Percentiles rank a stretch among this genome's conserved stretches.
These are phyloP conservation scores for Trichoderma guizhouense DNA, from an alignment of 2,329 filamentous ascomycete species.

Conservation along the genomic window DNA sequence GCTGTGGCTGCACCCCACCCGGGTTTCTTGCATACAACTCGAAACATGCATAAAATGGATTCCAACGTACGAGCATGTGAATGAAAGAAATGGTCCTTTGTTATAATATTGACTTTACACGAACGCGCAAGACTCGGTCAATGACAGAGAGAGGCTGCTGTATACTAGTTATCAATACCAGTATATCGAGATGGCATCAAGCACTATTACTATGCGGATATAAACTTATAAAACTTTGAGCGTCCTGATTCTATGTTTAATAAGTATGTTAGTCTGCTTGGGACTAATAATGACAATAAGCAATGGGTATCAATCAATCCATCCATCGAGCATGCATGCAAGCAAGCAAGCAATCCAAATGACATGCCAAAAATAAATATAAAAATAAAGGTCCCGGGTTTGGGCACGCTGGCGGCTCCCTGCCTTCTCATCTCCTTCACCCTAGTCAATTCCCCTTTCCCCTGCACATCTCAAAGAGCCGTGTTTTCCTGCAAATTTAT, in stretches of 20 bases:
- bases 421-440: constrained; percentile 5
- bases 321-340: background rate
- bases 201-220: background rate
- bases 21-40: background rate
- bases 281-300: constrained; percentile 6
- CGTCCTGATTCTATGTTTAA: background rate
- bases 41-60: constrained; percentile 2
- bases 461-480: background rate
- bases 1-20: constrained; percentile 15
- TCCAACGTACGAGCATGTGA: background rate
- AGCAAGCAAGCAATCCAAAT: constrained; percentile 17
- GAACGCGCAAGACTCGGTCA: background rate
- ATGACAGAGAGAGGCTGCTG: background rate
- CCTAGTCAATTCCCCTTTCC: background rate
- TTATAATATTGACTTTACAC: background rate
- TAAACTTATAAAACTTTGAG: background rate
- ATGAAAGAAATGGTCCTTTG: background rate
- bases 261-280: background rate
- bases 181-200: background rate
- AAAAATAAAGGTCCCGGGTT: background rate
- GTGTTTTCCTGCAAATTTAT: background rate
- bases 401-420: background rate
- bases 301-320: constrained; percentile 22
- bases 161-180: background rate
- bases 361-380: constrained; percentile 17